Base-by-base conservation (phyloP, 23 red algal species). In the Cyanidioschyzon merolae region DNA sequence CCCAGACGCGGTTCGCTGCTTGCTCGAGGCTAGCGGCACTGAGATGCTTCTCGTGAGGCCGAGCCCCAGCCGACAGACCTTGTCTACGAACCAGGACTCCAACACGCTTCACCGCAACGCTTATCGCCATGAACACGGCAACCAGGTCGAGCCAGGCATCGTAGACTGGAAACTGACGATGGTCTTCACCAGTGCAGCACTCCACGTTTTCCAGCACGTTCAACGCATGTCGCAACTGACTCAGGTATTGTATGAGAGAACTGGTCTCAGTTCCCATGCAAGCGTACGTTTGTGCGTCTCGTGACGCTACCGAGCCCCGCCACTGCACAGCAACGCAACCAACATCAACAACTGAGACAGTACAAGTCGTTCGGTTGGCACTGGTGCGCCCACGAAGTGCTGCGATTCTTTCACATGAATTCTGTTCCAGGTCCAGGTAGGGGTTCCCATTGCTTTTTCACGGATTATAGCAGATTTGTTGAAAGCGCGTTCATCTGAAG, bases 1-100 rank as follows among this genome's bases (percentile, higher is more conserved):
- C 90, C 92, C 92, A 96, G 21, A 83, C 84, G 40, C 90, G 82
- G 58, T 96, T 96, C 15, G 92, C 92, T 0, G 38, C 58, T 24
- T 79, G 50, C 68, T 90, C 88, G n/a, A 89, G 51, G 45, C 83
- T 57, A 51, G 58, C 57, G 25, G 84, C 63, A 27, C 27, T 59
- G 26, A 1, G 57, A 37, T 41, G 83, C 77, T 45, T 74, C 35
- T 68, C 76, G 74, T 54, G 37, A 39, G n/a, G 51, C 2, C 40
- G 75, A 35, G 25, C 37, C 7, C 54, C 84, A 25, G 51, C 71
- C 0, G 83, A 51, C 77, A 85, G 63, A 27, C 77, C 83, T 31
- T 37, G 21, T 74, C 83, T 38, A 37, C 83, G 75, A 30, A 85
- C 83, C 75, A 80, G 57, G 38, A 74, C 39, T 17, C 83, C 76